Base-by-base conservation (phyloP, 202 grass and related monocot genomes). In the Bolboschoenoplectus hybrid region DNA sequence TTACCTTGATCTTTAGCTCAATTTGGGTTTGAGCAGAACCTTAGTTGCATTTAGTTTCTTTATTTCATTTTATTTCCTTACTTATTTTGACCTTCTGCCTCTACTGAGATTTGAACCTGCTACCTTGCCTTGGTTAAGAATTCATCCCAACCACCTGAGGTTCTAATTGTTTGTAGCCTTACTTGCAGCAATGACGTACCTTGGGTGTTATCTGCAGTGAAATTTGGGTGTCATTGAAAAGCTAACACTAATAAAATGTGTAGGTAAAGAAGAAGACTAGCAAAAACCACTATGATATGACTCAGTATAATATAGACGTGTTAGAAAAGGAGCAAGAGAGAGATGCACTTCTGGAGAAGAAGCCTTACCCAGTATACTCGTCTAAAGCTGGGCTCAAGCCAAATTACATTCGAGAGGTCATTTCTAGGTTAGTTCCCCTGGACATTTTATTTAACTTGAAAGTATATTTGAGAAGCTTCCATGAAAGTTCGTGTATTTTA, bases 351-450 rank as follows among this genome's bases (percentile, higher is more conserved):
- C 26, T 86, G 85, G 89, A 94, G 44, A 91, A 82, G 88, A 94
- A 89, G 86, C 95, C 91, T 85, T 91, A 90, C 82, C 91, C 95
- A 81, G 86, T 97, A 57, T 94, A 97, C 83, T 92, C 95, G 63
- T 97, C 95, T 87, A 97, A 94, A 79, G 35, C 34, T 5, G 81
- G 81, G 46, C 81, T 83, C 26, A 83, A 69, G 14, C 81, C 81
- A 5, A 67, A 68, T 39, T 17, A n/a, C 44, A 70, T 83, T 83
- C 10, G 13, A 69, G 81, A 83, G 50, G 46, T 52, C 10, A 83
- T 83, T 83, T 83, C 63, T 39, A 69, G 62, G 81, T 83, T 52
- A 83, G 14, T 83, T 70, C 16, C 39, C 63, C 63, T 36, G 50
- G 46, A 67, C 14, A 20, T 52, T 67, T 17, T 10, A 39, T 81